Percentiles rank a stretch among this genome's conserved stretches.
Conservation (phyloP, 2,329 filamentous ascomycete genomes). For the Colletotrichum paranaense region DNA sequence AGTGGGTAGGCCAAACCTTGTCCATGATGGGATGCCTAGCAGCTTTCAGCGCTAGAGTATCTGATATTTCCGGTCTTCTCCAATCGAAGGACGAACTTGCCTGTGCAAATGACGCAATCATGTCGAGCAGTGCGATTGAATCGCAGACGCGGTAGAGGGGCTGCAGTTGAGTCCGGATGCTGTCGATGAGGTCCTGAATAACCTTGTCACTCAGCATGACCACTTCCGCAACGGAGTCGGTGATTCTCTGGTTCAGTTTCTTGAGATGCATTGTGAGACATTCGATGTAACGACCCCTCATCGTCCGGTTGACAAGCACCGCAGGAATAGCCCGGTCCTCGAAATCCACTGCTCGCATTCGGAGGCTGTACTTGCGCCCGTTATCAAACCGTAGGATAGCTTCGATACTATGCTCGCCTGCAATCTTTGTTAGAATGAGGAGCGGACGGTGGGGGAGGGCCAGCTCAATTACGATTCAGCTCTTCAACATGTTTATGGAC, state of each 20-base stretch:
- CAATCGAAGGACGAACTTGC: constrained; percentile 71
- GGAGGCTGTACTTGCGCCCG: constrained; percentile 83
- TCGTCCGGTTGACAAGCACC: constrained; percentile 80
- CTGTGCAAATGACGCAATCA: constrained; percentile 82
- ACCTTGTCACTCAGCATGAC: constrained; percentile 84
- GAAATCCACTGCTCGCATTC: constrained; percentile 71
- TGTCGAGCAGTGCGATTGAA: constrained; percentile 86
- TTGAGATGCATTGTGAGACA: constrained; percentile 89
- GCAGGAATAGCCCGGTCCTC: constrained; percentile 70
- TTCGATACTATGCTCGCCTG: constrained; percentile 67
- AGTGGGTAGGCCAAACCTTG: constrained; percentile 55
- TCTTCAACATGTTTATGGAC: constrained; percentile 76
- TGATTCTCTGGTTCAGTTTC: constrained; percentile 82
- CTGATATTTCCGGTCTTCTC: constrained; percentile 74
- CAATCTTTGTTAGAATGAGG: neutral
- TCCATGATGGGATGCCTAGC: constrained; percentile 85
- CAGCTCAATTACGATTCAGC: constrained; percentile 66
- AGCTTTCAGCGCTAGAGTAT: constrained; percentile 77
- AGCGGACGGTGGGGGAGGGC: neutral
- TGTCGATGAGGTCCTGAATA: constrained; percentile 76
- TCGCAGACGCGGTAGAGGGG: constrained; percentile 87
- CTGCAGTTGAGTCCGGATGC: constrained; percentile 78
- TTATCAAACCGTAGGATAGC: constrained; percentile 81
- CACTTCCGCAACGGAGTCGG: constrained; percentile 85
- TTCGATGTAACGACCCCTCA: constrained; percentile 81